Conservation (phyloP, 305 asterid genomes). For the Fraxinus xanthoxyloides region DNA sequence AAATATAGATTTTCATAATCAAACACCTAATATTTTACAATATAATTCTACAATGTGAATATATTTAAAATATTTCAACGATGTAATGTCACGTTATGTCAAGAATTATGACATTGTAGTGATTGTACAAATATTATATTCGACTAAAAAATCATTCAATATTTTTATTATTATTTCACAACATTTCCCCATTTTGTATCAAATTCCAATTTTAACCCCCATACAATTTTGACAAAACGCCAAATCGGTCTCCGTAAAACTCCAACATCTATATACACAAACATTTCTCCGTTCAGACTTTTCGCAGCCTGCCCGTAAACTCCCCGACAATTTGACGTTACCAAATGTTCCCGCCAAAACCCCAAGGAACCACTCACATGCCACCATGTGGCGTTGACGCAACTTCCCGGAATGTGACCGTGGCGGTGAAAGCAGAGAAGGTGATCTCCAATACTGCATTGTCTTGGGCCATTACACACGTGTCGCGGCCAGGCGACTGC, state of each 20-base stretch:
- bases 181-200: background rate
- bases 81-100: too few relatives aligned
- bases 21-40: too few relatives aligned
- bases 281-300: background rate
- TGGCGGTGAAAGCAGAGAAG: slow-evolving; percentile 78
- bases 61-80: too few relatives aligned
- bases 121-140: too few relatives aligned
- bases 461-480: slow-evolving; percentile 83
- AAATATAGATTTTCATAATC: too few relatives aligned
- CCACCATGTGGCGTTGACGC: slow-evolving; percentile 25
- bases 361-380: slow-evolving; percentile 18
- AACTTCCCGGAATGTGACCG: slow-evolving; percentile 52
- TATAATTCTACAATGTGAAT: too few relatives aligned
- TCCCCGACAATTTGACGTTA: slow-evolving; percentile 13
- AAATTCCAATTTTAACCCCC: background rate
- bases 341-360: slow-evolving; percentile 56
- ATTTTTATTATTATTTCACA: too few relatives aligned
- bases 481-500: slow-evolving; percentile 65
- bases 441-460: slow-evolving; percentile 56
- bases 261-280: background rate
- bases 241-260: background rate
- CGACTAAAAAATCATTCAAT: background rate
- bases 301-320: background rate
- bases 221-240: background rate
- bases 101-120: too few relatives aligned